phyloP scores from a whole-genome alignment of 352 stramenopile genomes.

The Vaucheria bursata region DNA sequence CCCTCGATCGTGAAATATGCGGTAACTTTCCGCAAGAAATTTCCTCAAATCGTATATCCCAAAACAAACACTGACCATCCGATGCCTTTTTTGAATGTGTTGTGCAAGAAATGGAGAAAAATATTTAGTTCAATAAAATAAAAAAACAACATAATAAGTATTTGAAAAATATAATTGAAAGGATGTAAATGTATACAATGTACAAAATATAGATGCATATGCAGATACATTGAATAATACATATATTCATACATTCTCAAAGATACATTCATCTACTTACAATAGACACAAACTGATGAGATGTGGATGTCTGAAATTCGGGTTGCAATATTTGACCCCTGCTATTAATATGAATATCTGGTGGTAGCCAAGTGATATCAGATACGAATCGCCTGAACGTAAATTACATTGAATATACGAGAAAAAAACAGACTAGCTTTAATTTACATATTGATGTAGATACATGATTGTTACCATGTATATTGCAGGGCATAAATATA shows the following conservation, averaged over 20 bases:
- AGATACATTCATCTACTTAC: no score
- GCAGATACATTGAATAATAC: no score
- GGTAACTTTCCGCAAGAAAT: conserved; percentile 49
- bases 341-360: conserved; percentile 71
- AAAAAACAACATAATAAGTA: no score
- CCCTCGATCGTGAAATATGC: conserved; percentile 46
- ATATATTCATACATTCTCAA: no score
- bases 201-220: no score
- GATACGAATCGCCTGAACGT: conserved; percentile 70
- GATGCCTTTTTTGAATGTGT: conserved; percentile 15
- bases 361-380: conserved; percentile 73
- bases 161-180: no score
- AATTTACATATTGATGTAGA: no score
- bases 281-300: conserved; percentile 82
- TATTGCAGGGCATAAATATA: no score
- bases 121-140: no score
- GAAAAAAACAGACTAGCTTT: no score
- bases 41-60: conserved; percentile 72
- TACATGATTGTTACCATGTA: no score
- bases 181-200: no score
- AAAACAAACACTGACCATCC: conserved; percentile 80
- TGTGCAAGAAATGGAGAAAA: not conserved
- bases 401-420: conserved; percentile 69
- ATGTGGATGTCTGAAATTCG: conserved; percentile 51
- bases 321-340: conserved; percentile 64